A percentile compares a stretch with the other conserved stretches of the same genome.
Evolutionary conservation across 2,329 filamentous ascomycete species (phyloP).

Genomic region (Dothiorella sarmentorum): DNA sequence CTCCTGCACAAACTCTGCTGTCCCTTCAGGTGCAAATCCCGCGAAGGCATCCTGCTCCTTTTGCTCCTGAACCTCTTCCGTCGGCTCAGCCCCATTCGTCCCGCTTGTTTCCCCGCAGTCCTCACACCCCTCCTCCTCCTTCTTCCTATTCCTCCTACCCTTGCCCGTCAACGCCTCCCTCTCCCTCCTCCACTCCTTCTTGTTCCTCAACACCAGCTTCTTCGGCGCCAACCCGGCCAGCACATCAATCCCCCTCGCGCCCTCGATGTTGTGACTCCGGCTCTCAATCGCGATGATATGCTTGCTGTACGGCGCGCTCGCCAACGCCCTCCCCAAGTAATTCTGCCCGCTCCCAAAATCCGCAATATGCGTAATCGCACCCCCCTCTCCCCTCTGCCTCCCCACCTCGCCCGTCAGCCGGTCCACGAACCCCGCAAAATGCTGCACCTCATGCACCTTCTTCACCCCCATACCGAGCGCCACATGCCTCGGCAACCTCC

Average conservation of each 20-base stretch:
- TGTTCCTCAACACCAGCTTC: slow-evolving; percentile 72
- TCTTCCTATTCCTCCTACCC: slow-evolving; percentile 29
- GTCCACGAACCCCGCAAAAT: slow-evolving; percentile 84
- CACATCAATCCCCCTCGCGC: slow-evolving; percentile 81
- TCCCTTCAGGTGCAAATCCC: background rate
- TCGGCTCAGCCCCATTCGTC: background rate
- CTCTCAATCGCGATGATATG: slow-evolving; percentile 90
- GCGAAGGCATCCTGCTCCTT: background rate
- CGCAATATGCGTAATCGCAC: slow-evolving; percentile 74
- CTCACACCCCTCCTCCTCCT: slow-evolving; percentile 22
- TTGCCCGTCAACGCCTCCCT: too few species aligned
- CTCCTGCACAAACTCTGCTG: background rate
- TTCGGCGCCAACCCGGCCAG: slow-evolving; percentile 72
- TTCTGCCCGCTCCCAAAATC: slow-evolving; percentile 98
- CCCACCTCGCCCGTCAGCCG: slow-evolving; percentile 57
- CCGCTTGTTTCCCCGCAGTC: background rate
- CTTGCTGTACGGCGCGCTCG: slow-evolving; percentile 78
- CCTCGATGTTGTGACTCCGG: slow-evolving; percentile 77
- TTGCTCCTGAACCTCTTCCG: background rate
- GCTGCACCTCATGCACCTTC: slow-evolving; percentile 88
- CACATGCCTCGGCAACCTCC: slow-evolving; percentile 57
- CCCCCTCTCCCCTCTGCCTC: slow-evolving; percentile 20
- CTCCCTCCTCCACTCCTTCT: slow-evolving; percentile 66
- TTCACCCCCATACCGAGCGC: slow-evolving; percentile 93
- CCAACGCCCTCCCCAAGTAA: slow-evolving; percentile 85